Percentiles rank a stretch among this genome's conserved stretches.
These are phyloP conservation scores for Phialophora expanda DNA, from an alignment of 2,329 filamentous ascomycete genomes.

Conservation along the genomic window DNA sequence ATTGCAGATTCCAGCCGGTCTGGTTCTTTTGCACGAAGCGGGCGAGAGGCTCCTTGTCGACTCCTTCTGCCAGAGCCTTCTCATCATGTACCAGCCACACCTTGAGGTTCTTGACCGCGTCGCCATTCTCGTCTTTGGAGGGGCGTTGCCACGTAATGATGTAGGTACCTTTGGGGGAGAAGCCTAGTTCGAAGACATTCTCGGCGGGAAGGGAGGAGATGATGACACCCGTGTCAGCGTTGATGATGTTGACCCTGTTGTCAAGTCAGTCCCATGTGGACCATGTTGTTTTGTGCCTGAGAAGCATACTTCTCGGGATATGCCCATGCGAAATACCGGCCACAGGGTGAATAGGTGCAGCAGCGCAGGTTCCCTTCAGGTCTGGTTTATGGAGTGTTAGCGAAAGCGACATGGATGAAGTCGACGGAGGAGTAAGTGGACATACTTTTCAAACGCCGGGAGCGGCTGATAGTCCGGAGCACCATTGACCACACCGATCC, in stretches of 20 bases:
- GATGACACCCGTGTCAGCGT: conserved; percentile 75
- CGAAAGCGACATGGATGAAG: conserved; percentile 8
- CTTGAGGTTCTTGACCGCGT: conserved; percentile 95
- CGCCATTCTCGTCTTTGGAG: conserved; percentile 87
- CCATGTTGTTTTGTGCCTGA: background rate
- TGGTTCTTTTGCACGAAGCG: conserved; percentile 95
- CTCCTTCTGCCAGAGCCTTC: conserved; percentile 60
- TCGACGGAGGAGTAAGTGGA: conserved; percentile 2
- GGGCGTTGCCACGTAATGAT: conserved; percentile 97
- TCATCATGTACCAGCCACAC: conserved; percentile 87
- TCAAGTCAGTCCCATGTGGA: conserved; percentile 13
- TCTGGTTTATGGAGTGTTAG: conserved; percentile 52
- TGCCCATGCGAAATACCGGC: conserved; percentile 95
- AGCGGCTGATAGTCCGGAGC: conserved; percentile 85
- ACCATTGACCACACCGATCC: conserved; percentile 90
- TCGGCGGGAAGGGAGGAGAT: conserved; percentile 76
- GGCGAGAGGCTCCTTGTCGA: conserved; percentile 75
- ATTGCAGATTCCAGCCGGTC: conserved; percentile 96
- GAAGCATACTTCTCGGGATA: conserved; percentile 70
- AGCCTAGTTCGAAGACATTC: conserved; percentile 92
- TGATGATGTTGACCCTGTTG: conserved; percentile 76
- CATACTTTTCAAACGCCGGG: conserved; percentile 72
- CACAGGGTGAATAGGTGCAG: conserved; percentile 93
- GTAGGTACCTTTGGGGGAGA: conserved; percentile 90
- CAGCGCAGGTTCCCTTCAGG: conserved; percentile 94